These are phyloP conservation scores for Citrullus colocynthis DNA, from an alignment of 306 rosid genomes.

Conservation along the genomic window DNA sequence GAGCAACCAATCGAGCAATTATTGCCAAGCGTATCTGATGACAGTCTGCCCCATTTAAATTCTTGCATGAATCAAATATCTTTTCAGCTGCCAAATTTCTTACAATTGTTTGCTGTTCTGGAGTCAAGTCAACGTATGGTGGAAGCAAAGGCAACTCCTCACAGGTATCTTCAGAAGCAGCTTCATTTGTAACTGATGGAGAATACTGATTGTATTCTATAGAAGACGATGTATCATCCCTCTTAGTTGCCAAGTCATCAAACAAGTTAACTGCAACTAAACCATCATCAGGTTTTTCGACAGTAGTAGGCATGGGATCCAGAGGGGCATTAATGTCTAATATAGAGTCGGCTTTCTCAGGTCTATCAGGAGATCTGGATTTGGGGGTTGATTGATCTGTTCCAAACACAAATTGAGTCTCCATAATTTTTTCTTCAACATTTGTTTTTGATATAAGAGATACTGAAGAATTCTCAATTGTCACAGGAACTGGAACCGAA, in stretches of 20 bases:
- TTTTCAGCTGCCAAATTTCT: constrained; percentile 57
- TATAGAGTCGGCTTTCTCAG: constrained; percentile 26
- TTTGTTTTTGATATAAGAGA: constrained; percentile 25
- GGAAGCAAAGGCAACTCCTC: constrained; percentile 74
- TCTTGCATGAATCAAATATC: constrained; percentile 57
- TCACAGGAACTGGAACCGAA: constrained; percentile 22
- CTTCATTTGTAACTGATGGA: constrained; percentile 33
- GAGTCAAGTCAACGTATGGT: constrained; percentile 50
- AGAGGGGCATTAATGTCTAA: constrained; percentile 26
- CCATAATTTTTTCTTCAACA: constrained; percentile 41
- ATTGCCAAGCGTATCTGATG: constrained; percentile 67
- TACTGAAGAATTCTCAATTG: constrained; percentile 28
- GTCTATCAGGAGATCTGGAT: constrained; percentile 37
- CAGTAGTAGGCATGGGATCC: constrained; percentile 32
- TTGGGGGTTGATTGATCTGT: constrained; percentile 23
- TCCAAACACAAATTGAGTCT: constrained; percentile 30
- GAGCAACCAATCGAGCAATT: constrained; percentile 89
- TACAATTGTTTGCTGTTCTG: constrained; percentile 53
- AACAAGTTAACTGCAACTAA: constrained; percentile 21
- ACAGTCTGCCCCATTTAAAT: constrained; percentile 42
- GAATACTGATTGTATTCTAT: constrained; percentile 55
- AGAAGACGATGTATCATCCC: constrained; percentile 34
- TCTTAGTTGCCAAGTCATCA: constrained; percentile 32
- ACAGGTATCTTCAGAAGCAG: constrained; percentile 67
- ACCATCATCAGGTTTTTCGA: constrained; percentile 37